Evolutionary conservation across 371 early-diverging fungal species (phyloP).

Genomic region (Parasitella parasitica): DNA sequence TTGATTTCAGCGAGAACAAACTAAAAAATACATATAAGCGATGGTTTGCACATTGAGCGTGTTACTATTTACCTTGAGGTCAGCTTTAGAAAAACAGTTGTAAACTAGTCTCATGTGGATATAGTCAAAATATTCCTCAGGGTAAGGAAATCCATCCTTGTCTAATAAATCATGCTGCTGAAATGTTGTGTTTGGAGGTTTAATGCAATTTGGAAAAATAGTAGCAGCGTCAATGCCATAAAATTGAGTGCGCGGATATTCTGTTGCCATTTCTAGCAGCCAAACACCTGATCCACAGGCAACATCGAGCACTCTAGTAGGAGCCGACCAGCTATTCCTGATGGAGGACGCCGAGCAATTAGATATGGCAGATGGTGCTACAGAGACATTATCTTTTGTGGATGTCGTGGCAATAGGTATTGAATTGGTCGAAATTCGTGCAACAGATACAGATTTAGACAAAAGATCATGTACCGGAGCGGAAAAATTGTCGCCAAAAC

Average conservation of each 20-base stretch:
- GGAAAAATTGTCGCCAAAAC: constrained; percentile 38
- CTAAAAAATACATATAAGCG: too few species aligned
- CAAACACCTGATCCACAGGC: constrained; percentile 49
- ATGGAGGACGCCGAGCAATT: not conserved
- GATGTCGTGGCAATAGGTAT: not conserved
- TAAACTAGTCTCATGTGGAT: constrained; percentile 52
- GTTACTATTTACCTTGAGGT: constrained; percentile 37
- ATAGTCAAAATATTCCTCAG: constrained; percentile 56
- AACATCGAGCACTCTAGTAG: constrained; percentile 38
- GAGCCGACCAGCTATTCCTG: constrained; percentile 9
- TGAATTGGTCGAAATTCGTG: constrained; percentile 18
- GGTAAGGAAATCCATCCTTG: constrained; percentile 45
- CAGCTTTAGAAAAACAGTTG: constrained; percentile 30
- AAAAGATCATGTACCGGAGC: constrained; percentile 31
- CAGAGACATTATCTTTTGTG: constrained; percentile 1
- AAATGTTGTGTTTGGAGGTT: constrained; percentile 53
- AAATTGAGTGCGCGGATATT: constrained; percentile 53
- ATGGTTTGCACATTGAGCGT: too few species aligned
- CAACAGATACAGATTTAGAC: constrained; percentile 14
- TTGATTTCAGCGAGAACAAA: constrained; percentile 22
- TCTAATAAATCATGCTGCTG: constrained; percentile 47
- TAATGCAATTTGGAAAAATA: constrained; percentile 50
- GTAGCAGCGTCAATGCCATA: constrained; percentile 51
- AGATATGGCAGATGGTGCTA: constrained; percentile 3
- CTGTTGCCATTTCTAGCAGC: constrained; percentile 49